A percentile compares a stretch with the other conserved stretches of the same genome.
Evolutionary conservation across 495 filamentous ascomycete genomes (phyloP).

Genomic region (Venustampulla echinocandica): DNA sequence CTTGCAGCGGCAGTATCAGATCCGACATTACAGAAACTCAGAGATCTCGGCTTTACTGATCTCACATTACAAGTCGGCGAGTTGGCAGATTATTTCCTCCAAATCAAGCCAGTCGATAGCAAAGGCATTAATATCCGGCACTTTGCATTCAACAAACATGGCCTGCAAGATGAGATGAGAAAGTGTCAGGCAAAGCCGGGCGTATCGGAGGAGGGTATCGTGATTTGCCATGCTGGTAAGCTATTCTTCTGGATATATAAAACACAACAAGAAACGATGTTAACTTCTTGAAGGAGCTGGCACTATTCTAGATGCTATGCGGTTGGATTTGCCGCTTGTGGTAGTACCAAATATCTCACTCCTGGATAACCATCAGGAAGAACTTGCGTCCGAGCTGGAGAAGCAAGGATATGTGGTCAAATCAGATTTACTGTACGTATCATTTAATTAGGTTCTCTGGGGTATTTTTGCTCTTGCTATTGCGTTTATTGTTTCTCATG

Average conservation of each 20-base stretch:
- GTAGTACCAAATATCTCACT: conserved; percentile 79
- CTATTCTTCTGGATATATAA: conserved; percentile 3
- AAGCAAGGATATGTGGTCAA: conserved; percentile 38
- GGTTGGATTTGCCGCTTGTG: conserved; percentile 56
- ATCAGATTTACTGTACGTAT: conserved; percentile 8
- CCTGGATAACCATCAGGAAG: conserved; percentile 85
- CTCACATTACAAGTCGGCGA: conserved; percentile 14
- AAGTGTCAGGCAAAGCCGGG: conserved; percentile 24
- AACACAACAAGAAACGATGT: background rate
- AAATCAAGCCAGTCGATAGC: conserved; percentile 13
- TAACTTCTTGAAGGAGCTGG: conserved; percentile 58
- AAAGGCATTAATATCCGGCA: conserved; percentile 41
- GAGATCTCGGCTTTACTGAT: conserved; percentile 19
- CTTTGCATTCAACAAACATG: conserved; percentile 56
- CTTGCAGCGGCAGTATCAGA: conserved; percentile 52
- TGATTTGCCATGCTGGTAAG: conserved; percentile 85
- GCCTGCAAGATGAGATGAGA: conserved; percentile 48
- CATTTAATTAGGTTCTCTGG: too few relatives aligned
- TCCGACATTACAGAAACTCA: conserved; percentile 3
- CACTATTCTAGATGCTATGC: conserved; percentile 74
- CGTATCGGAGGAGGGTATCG: conserved; percentile 43
- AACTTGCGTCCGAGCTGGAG: conserved; percentile 68
- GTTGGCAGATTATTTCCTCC: conserved; percentile 8
- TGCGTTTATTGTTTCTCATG: too few relatives aligned
- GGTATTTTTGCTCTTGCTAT: too few relatives aligned